Conservation (phyloP, 805 yeast species). For the Scheffersomyces ergatensis region DNA sequence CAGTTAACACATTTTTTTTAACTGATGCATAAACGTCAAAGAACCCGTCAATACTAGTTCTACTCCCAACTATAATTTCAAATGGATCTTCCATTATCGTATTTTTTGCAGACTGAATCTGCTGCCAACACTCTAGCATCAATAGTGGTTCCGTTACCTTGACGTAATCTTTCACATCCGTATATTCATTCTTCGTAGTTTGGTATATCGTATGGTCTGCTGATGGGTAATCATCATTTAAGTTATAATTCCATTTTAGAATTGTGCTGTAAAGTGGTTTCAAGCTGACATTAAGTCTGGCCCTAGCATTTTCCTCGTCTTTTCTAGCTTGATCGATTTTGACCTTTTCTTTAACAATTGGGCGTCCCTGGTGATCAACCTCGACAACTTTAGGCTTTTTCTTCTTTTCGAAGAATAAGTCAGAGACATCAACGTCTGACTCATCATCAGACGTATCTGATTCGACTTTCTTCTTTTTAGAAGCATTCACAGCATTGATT, state of each 20-base stretch:
- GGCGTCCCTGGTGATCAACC: slow-evolving; percentile 44
- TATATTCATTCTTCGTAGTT: slow-evolving; percentile 55
- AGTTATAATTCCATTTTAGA: slow-evolving; percentile 73
- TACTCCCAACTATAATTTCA: slow-evolving; percentile 67
- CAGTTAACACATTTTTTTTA: slow-evolving; percentile 48
- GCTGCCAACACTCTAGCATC: slow-evolving; percentile 91
- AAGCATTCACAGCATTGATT: slow-evolving; percentile 20
- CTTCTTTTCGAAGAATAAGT: slow-evolving; percentile 33
- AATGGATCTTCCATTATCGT: slow-evolving; percentile 63
- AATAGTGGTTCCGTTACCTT: slow-evolving; percentile 74
- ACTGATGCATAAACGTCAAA: slow-evolving; percentile 82
- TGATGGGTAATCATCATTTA: slow-evolving; percentile 57
- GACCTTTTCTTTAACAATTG: slow-evolving; percentile 22
- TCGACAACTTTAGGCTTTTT: slow-evolving; percentile 36
- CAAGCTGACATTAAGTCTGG: slow-evolving; percentile 73
- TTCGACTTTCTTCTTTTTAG: slow-evolving; percentile 10
- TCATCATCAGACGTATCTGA: slow-evolving; percentile 36
- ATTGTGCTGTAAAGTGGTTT: slow-evolving; percentile 70
- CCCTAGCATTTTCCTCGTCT: slow-evolving; percentile 76
- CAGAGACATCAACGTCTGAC: slow-evolving; percentile 37
- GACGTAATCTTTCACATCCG: slow-evolving; percentile 62
- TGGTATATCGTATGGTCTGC: slow-evolving; percentile 40
- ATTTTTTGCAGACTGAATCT: slow-evolving; percentile 69
- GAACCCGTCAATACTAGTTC: slow-evolving; percentile 81
- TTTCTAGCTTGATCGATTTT: slow-evolving; percentile 36